Evolutionary conservation across 345 rosid genomes (phyloP), one percentile per base, ranked within the genome.

Genomic region (Hevea brasiliensis): DNA sequence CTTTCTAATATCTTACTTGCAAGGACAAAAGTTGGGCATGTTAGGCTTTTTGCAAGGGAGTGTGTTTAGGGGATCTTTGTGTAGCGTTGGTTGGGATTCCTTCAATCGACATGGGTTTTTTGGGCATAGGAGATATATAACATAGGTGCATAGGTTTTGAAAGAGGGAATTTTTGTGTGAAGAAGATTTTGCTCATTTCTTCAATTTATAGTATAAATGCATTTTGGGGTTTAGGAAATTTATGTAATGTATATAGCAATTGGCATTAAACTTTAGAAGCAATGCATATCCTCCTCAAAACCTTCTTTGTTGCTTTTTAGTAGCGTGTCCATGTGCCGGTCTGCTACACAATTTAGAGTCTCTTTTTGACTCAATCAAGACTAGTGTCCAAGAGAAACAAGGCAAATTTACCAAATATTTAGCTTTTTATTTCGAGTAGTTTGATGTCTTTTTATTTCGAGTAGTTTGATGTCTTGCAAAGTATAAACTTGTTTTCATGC

Each of bases 321-420:
- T 53, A 44, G 67, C 32, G 13, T 66, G 70, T 76, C 85, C 79
- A 77, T 62, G 68, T 75, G 81, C 73, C 13, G 58, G 78, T 55
- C 44, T 72, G 78, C 71, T 45, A 61, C 62, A 79, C 77, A 72
- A 74, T 71, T 76, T 76, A 41, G 82, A 69, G 83, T 45, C 77
- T 71, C 83, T 85, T 88, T 72, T 89, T 87, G 89, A 86, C 88
- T 72, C 85, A 77, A 84, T 83, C 89, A 80, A 84, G 88, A 86
- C 82, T 68, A 24, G 27, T 88, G 91, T 85, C 90, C 79, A 72
- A 42, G 72, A 84, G 80, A 77, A 75, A 65, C 80, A 73, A 71
- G 77, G 71, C 85, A 76, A 50, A 47, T 64, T 75, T 75, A 59
- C 83, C 57, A 70, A n/a, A 71, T 70, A 45, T 74, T 57, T 24